phyloP scores from a whole-genome alignment of 1,284 basidiomycete species.

The Ceratobasidium sp. region DNA sequence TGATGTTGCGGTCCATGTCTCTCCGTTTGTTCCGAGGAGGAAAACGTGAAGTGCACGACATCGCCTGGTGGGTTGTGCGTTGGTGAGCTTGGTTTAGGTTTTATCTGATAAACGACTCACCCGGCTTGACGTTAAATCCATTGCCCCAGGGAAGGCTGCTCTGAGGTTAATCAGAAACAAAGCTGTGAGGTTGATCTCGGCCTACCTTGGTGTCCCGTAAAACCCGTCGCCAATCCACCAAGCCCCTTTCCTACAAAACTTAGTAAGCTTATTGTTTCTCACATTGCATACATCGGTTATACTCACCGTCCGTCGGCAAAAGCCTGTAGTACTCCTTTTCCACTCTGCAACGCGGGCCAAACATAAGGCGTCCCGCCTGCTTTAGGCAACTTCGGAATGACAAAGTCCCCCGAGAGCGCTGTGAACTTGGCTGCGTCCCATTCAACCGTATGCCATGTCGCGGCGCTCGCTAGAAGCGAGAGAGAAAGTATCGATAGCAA shows the following conservation, averaged over 20 bases:
- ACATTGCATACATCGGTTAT: not conserved
- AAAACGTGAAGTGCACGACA: conserved; percentile 55
- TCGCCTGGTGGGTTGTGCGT: conserved; percentile 51
- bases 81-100: not conserved
- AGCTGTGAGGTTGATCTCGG: conserved; percentile 22
- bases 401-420: conserved; percentile 55
- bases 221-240: conserved; percentile 55
- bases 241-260: conserved; percentile 45
- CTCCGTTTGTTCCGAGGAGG: conserved; percentile 22
- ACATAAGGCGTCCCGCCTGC: conserved; percentile 54
- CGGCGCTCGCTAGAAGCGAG: conserved; percentile 46
- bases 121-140: conserved; percentile 54
- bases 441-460: conserved; percentile 56
- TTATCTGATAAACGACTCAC: conserved; percentile 29
- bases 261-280: not conserved
- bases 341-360: conserved; percentile 56
- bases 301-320: conserved; percentile 54
- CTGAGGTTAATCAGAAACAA: conserved; percentile 54
- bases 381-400: conserved; percentile 53
- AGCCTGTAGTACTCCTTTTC: conserved; percentile 56
- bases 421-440: conserved; percentile 56
- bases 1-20: conserved; percentile 55
- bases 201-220: conserved; percentile 36
- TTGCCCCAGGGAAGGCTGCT: conserved; percentile 54
- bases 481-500: not conserved